Evolutionary conservation across 306 rosid genomes (phyloP).

Genomic region (Urtica urens): DNA sequence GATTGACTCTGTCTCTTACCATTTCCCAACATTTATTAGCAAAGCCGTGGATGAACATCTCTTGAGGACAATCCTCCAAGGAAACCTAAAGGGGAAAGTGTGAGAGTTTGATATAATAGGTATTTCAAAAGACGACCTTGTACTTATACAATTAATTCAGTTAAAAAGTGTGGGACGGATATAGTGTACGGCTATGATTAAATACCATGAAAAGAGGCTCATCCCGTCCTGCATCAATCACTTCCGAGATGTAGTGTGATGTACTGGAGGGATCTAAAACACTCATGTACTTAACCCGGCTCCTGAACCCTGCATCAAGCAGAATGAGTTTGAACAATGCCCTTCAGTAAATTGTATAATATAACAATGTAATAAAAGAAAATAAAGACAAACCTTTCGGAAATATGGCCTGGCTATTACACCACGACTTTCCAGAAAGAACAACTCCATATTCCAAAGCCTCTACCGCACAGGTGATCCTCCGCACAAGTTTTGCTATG

Average conservation of each 20-base stretch:
- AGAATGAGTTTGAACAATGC: conserved; percentile 17
- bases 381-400: conserved; percentile 61
- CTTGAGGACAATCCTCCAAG: conserved; percentile 60
- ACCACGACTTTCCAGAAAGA: conserved; percentile 86
- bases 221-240: conserved; percentile 67
- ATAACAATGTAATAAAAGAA: conserved; percentile 1
- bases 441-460: conserved; percentile 80
- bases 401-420: conserved; percentile 78
- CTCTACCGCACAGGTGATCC: conserved; percentile 89
- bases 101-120: background rate
- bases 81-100: conserved; percentile 40
- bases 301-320: conserved; percentile 75
- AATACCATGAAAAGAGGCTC: conserved; percentile 92
- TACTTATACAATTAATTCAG: too few species aligned
- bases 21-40: conserved; percentile 84
- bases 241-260: conserved; percentile 78
- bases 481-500: conserved; percentile 88
- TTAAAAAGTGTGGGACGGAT: conserved; percentile 4
- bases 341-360: too few species aligned
- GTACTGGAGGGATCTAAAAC: conserved; percentile 62
- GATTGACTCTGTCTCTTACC: conserved; percentile 90
- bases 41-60: conserved; percentile 73
- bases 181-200: conserved; percentile 6
- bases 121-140: background rate
- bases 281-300: conserved; percentile 75